Evolutionary conservation across 1,284 basidiomycete species (phyloP), one percentile per base, ranked within the genome.

Genomic region (Athelia sp.): DNA sequence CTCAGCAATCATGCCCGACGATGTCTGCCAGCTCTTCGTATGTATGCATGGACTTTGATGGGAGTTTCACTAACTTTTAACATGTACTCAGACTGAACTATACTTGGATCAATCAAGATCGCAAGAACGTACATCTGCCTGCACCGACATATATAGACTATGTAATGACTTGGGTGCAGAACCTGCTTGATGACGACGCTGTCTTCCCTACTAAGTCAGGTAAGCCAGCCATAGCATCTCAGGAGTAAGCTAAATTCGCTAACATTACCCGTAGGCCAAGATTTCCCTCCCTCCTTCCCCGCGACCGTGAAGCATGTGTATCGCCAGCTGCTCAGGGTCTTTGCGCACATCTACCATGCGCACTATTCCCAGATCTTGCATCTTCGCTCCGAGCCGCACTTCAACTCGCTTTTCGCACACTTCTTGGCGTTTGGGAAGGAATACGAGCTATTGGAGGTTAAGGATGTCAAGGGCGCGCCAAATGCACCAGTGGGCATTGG

Each of bases 121-220:
- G 94, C 50, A 95, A 95, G 65, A 90, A 88, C 57, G 91, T 98
- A 36, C 85, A 96, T 58, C 76, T 99, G 0, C 88, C 96, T 14
- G 96, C 96, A 3, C 92, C 96, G 4, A 96, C 93, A 22, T 98
- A 99, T 70, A 95, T 98, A 56, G 96, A 99, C 73, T 99, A 96
- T 66, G 95, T 98, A 56, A 95, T 98, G 90, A 95, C 93, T 11
- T 98, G 95, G 95, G 82, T 97, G 4, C 93, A 98, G 62, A 95
- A 95, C 61, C 74, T 97, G 23, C 77, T 98, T 32, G 88, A 94
- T 58, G 96, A 98, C 68, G 94, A 98, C 61, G 81, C 74, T 52
- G 85, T 90, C 23, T 99, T 99, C 72, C 96, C 96, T 1, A 98
- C 95, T 8, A 98, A 97, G 72, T 89, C 92, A 42, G 90, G 93